Evolutionary conservation across 2,329 filamentous ascomycete species (phyloP).

Genomic region (Fulvia fulva): DNA sequence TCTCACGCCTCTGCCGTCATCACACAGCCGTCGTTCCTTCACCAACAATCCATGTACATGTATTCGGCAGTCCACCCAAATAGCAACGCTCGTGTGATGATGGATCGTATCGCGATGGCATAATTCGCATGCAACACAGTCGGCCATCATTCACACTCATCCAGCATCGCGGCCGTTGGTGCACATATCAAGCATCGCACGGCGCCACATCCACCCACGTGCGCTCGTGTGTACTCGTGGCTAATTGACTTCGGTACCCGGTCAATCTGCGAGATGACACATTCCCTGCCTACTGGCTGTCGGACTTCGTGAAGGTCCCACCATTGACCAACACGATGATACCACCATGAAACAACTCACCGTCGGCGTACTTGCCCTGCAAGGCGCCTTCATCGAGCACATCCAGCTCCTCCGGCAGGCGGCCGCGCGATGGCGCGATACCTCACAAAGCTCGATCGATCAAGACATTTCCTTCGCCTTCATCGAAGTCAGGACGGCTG

Average conservation of each 20-base stretch:
- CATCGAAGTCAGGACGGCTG: conserved; percentile 72
- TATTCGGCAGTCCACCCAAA: too few relatives aligned
- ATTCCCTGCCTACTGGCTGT: background rate
- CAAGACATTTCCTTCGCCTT: conserved; percentile 53
- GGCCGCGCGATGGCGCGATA: conserved; percentile 33
- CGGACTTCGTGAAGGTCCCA: background rate
- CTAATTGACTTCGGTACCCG: too few relatives aligned
- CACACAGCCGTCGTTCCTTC: background rate
- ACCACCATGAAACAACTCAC: conserved; percentile 38
- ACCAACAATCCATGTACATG: too few relatives aligned
- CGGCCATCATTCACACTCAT: too few relatives aligned
- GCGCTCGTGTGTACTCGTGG: too few relatives aligned
- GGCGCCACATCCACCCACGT: too few relatives aligned
- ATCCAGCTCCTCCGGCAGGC: conserved; percentile 70
- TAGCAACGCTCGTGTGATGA: too few relatives aligned
- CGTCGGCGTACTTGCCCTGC: conserved; percentile 68
- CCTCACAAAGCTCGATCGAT: background rate
- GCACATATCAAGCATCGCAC: too few relatives aligned
- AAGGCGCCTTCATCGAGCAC: conserved; percentile 92
- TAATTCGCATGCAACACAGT: too few relatives aligned
- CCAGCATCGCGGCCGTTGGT: too few relatives aligned
- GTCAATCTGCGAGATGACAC: too few relatives aligned
- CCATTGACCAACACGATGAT: background rate
- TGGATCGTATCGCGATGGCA: too few relatives aligned
- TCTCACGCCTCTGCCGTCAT: background rate